A percentile compares a stretch with the other conserved stretches of the same genome.
Evolutionary conservation across 75 land plant species (phyloP).

Genomic region (Gnetum montanum): DNA sequence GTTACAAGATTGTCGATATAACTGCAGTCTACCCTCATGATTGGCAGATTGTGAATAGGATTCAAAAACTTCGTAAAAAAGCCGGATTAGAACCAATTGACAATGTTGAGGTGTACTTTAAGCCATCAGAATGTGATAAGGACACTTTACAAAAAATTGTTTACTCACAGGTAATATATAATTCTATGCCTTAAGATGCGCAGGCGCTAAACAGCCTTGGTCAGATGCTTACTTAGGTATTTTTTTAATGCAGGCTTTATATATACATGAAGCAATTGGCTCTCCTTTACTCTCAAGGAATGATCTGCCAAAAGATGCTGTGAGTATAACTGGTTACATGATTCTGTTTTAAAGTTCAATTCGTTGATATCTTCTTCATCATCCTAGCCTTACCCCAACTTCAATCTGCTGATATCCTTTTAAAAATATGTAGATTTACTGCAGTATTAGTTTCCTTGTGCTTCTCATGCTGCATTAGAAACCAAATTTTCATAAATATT

Average conservation of each 20-base stretch:
- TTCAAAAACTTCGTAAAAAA: constrained; percentile 93
- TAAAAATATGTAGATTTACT: no score
- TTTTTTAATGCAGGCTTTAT: constrained; percentile 47
- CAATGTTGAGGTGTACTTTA: constrained; percentile 65
- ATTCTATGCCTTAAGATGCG: background rate
- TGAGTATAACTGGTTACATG: no score
- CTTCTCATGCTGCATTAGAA: no score
- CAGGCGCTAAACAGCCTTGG: background rate
- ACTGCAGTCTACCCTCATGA: background rate
- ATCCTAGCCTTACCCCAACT: no score
- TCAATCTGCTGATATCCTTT: no score
- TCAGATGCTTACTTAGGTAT: background rate
- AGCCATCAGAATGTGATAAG: constrained; percentile 25
- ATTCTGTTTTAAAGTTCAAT: no score
- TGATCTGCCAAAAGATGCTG: constrained; percentile 53
- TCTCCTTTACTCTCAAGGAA: constrained; percentile 42
- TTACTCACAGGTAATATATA: constrained; percentile 77
- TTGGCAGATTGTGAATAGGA: constrained; percentile 74
- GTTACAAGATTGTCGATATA: background rate
- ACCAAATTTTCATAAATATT: no score
- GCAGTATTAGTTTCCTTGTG: no score
- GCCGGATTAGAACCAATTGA: constrained; percentile 91
- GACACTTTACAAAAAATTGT: constrained; percentile 28
- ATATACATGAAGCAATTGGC: constrained; percentile 72
- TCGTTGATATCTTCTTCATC: no score